Evolutionary conservation across 139 green algal species (phyloP).

Genomic region (Spirogloea muscicola): DNA sequence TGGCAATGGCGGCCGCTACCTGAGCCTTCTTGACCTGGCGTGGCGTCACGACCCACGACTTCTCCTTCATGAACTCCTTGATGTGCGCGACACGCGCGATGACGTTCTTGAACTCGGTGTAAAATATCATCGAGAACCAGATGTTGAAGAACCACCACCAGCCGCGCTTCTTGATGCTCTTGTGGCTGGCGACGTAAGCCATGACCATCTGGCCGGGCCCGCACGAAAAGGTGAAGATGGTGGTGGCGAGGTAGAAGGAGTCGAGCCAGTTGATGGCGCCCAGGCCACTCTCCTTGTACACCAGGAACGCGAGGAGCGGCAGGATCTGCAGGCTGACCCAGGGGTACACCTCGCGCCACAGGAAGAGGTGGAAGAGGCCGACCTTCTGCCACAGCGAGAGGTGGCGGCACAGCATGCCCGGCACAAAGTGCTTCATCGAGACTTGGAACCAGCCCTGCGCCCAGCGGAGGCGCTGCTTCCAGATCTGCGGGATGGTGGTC

Average conservation of each 20-base stretch:
- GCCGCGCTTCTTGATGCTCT: neutral
- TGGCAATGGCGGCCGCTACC: no score
- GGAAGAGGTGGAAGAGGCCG: conserved; percentile 1
- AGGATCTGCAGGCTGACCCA: conserved; percentile 9
- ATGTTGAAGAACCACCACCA: neutral
- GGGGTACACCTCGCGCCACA: conserved; percentile 13
- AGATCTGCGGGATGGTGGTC: conserved; percentile 6
- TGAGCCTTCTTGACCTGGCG: neutral
- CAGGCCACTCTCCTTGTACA: neutral
- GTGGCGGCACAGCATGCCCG: neutral
- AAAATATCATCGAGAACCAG: neutral
- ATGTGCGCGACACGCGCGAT: conserved; percentile 9
- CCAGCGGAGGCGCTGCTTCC: conserved; percentile 35
- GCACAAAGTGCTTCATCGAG: conserved; percentile 1
- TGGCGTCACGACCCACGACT: conserved; percentile 8
- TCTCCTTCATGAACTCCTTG: conserved; percentile 13
- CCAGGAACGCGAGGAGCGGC: conserved; percentile 4
- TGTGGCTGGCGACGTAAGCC: neutral
- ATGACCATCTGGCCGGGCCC: neutral
- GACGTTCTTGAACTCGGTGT: conserved; percentile 14
- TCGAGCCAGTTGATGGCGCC: conserved; percentile 12
- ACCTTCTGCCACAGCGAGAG: neutral
- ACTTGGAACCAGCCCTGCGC: conserved; percentile 36
- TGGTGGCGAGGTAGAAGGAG: neutral
- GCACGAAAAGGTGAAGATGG: neutral